Conservation (phyloP, 2,329 filamentous ascomycete species). For the Xylariomycetidae sp. region DNA sequence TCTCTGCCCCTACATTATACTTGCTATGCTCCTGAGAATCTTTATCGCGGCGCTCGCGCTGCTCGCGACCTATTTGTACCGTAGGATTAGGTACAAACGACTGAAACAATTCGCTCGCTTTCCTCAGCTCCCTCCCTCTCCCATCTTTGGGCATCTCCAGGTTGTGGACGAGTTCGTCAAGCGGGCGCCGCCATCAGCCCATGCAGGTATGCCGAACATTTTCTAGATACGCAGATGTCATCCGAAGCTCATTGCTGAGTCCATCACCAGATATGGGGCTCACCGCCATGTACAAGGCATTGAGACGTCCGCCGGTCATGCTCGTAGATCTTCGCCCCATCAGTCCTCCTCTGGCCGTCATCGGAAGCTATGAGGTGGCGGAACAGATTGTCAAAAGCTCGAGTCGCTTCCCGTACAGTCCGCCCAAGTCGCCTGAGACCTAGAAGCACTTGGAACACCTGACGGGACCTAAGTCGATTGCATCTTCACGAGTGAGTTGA, state of each 20-base stretch:
- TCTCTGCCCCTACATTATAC: too few relatives aligned
- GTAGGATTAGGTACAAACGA: constrained; percentile 5
- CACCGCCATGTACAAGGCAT: constrained; percentile 7
- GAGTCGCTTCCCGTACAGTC: constrained; percentile 18
- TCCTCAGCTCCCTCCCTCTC: constrained; percentile 10
- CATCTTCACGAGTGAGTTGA: constrained; percentile 4
- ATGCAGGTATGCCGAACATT: constrained; percentile 6
- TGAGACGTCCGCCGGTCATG: constrained; percentile 9
- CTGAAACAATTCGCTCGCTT: constrained; percentile 7
- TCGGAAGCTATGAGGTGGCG: constrained; percentile 7
- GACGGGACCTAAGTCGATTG: neutral
- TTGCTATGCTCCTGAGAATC: constrained; percentile 2
- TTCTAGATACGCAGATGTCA: neutral
- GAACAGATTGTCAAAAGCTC: constrained; percentile 18
- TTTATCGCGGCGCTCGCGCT: constrained; percentile 16
- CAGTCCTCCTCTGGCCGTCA: constrained; percentile 5
- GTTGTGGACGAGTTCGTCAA: constrained; percentile 8
- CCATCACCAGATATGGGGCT: constrained; percentile 7
- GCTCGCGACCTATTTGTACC: constrained; percentile 7
- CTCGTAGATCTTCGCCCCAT: constrained; percentile 9
- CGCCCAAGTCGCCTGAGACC: constrained; percentile 12
- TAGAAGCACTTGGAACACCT: constrained; percentile 9
- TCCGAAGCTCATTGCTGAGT: neutral
- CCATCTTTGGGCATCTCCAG: constrained; percentile 7
- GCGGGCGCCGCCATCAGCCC: constrained; percentile 3